A percentile compares a stretch with the other conserved stretches of the same genome.
Evolutionary conservation across 1,284 basidiomycete species (phyloP).

Genomic region (Athelia psychrophila): DNA sequence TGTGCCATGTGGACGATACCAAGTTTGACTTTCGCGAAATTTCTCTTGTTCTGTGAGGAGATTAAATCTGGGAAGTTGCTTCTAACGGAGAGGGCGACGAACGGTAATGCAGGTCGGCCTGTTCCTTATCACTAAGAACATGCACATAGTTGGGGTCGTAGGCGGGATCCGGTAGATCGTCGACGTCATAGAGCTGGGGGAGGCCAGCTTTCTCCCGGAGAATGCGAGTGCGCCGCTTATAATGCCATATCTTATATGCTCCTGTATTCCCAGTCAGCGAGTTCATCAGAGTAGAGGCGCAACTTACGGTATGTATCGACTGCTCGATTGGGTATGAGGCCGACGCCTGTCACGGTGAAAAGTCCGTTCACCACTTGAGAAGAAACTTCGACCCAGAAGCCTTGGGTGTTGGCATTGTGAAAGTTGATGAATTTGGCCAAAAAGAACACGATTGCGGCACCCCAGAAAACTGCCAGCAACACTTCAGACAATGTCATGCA

Average conservation of each 20-base stretch:
- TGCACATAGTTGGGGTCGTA: slow-evolving; percentile 75
- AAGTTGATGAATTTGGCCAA: slow-evolving; percentile 67
- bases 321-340: slow-evolving; percentile 70
- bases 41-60: slow-evolving; percentile 56
- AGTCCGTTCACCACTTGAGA: slow-evolving; percentile 81
- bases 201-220: slow-evolving; percentile 60
- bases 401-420: slow-evolving; percentile 60
- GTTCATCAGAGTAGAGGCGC: neutral
- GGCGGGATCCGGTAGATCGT: slow-evolving; percentile 76
- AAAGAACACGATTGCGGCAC: slow-evolving; percentile 78
- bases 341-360: slow-evolving; percentile 78
- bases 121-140: slow-evolving; percentile 72
- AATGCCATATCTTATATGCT: slow-evolving; percentile 72
- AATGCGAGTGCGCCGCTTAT: slow-evolving; percentile 55
- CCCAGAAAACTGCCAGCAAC: slow-evolving; percentile 60
- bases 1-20: slow-evolving; percentile 87
- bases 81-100: slow-evolving; percentile 22
- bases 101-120: slow-evolving; percentile 69
- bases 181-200: slow-evolving; percentile 65
- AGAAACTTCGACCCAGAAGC: slow-evolving; percentile 76
- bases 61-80: slow-evolving; percentile 3
- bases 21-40: slow-evolving; percentile 72
- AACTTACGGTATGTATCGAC: slow-evolving; percentile 75
- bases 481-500: slow-evolving; percentile 1
- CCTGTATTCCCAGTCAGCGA: slow-evolving; percentile 43